Evolutionary conservation across 176 grass and related monocot genomes (phyloP), one percentile per base, ranked within the genome.

Genomic region (Phoenix dactylifera): DNA sequence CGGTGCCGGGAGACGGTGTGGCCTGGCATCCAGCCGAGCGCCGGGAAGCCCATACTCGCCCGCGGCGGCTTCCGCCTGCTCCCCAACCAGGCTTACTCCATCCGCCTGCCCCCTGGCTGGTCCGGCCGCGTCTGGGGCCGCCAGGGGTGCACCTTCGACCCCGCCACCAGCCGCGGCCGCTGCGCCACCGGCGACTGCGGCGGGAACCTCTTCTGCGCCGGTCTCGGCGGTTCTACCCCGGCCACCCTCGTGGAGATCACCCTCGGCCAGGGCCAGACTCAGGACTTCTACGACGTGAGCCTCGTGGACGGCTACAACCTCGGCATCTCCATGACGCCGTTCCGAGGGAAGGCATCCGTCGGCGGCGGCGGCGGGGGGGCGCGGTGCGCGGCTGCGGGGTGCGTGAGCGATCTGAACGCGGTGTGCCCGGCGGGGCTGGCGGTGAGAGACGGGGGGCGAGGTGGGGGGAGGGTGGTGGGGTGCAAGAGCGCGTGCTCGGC

Each of bases 271-370:
- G 14, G 28, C 7, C 65, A 68, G 1, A 0, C 57, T 0, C 84
- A 83, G 30, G 92, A 95, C 78, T 95, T 95, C 86, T 95, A 95
- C 78, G 90, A 95, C 63, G 90, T 95, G 17, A 84, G 80, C 62
- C 86, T 95, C 0, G 86, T 95, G 4, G 90, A 95, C 73, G 90
- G 90, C 35, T 95, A 95, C 86, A 98, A 98, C 79, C 69, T 98
- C 29, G 72, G 81, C 22, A 86, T 98, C 66, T 80, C 76, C 30
- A 89, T 98, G 88, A 80, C 88, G 15, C 94, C 94, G 2, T 78
- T 79, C 59, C 88, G 82, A 55, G 87, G 87, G 35, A 44, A 3
- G 12, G 10, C 5, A 30, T 30, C 28, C 28, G 28, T 5, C 0
- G 28, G 28, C 5, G 28, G 5, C 5, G 28, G 28, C 28, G 28